Percentiles rank a stretch among this genome's conserved stretches.
phyloP scores from a whole-genome alignment of 208 protist species.

The Porcisia hertigi region DNA sequence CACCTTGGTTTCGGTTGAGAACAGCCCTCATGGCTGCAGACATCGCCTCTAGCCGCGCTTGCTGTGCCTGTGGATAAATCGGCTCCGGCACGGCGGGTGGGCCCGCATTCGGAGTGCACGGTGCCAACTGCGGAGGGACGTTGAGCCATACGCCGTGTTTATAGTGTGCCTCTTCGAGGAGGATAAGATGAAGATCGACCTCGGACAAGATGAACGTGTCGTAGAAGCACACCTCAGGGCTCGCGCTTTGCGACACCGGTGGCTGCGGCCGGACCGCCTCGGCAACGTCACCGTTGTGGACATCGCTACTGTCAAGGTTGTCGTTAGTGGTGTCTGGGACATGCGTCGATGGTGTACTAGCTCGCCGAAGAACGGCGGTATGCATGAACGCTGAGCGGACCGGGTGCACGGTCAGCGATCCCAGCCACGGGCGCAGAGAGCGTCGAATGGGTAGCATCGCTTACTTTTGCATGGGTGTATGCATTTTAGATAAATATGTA shows the following conservation, averaged over 20 bases:
- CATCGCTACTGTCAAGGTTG: neutral
- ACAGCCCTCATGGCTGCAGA: conserved; percentile 6
- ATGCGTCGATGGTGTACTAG: neutral
- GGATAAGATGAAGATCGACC: conserved; percentile 45
- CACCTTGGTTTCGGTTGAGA: neutral
- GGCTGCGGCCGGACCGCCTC: neutral
- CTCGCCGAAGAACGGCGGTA: neutral
- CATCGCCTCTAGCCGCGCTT: conserved; percentile 37
- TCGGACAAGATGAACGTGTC: conserved; percentile 27
- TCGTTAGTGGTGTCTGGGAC: neutral
- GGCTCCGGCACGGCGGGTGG: conserved; percentile 54
- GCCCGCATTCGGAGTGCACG: conserved; percentile 24
- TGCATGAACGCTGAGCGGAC: neutral
- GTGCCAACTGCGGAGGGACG: conserved; percentile 77
- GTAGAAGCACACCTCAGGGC: conserved; percentile 18
- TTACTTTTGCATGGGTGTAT: neutral
- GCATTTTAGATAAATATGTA: neutral
- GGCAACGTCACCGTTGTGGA: neutral
- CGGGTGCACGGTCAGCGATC: neutral
- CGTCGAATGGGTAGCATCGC: neutral
- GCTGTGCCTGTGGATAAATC: conserved; percentile 36
- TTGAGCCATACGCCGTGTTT: conserved; percentile 80
- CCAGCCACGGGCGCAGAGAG: conserved; percentile 1
- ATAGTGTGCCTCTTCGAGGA: conserved; percentile 65
- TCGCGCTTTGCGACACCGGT: neutral